Percentiles rank a stretch among this genome's conserved stretches.
Conservation (phyloP, 768 basidiomycete species). For the Mycena albidolilacea region DNA sequence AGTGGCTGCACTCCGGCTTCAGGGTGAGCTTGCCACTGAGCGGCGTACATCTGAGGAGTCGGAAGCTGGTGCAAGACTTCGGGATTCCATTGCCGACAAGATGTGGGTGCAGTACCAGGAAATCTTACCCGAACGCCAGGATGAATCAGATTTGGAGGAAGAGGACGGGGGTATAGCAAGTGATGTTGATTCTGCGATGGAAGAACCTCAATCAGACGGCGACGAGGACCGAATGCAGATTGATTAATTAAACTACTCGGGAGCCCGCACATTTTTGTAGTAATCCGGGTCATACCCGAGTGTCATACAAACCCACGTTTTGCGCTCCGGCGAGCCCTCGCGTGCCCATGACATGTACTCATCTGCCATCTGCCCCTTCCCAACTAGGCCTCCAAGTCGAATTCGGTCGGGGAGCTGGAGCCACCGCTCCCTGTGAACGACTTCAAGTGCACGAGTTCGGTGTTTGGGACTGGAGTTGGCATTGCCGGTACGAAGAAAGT, state of each 20-base stretch:
- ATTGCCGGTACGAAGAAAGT: slow-evolving; percentile 14
- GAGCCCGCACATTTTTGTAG: neutral
- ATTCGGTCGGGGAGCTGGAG: neutral
- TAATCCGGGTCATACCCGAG: neutral
- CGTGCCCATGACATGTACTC: neutral
- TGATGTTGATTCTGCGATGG: slow-evolving; percentile 12
- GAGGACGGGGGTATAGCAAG: neutral
- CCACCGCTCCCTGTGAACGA: neutral
- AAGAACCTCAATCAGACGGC: neutral
- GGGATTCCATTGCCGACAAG: slow-evolving; percentile 21
- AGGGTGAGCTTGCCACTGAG: slow-evolving; percentile 17
- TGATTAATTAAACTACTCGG: slow-evolving; percentile 16
- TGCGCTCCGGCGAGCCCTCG: neutral
- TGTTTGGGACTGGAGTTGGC: slow-evolving; percentile 8
- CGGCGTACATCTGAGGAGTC: slow-evolving; percentile 8
- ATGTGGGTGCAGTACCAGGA: slow-evolving; percentile 31
- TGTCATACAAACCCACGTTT: slow-evolving; percentile 1
- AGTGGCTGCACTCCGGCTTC: slow-evolving; percentile 13
- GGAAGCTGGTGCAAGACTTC: slow-evolving; percentile 11
- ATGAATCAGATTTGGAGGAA: slow-evolving; percentile 1
- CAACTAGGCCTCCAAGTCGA: slow-evolving; percentile 2
- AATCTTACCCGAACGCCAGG: neutral
- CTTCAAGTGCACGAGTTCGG: neutral
- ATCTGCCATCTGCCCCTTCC: slow-evolving; percentile 10
- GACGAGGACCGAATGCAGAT: slow-evolving; percentile 17